Evolutionary conservation across 2,329 filamentous ascomycete species (phyloP).

Genomic region (Colletotrichum destructivum): DNA sequence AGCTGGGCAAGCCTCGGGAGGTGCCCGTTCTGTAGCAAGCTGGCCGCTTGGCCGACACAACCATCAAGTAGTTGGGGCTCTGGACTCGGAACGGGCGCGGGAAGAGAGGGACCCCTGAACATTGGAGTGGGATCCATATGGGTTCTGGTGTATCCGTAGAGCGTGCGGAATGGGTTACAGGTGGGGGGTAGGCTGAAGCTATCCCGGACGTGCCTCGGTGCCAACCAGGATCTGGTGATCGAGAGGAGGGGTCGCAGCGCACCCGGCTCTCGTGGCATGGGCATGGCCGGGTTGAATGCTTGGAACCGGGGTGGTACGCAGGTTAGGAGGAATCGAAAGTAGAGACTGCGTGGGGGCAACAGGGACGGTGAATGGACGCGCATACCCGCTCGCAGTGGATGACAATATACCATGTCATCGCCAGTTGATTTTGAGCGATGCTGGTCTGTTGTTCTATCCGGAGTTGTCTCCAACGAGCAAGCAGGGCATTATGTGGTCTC

Average conservation of each 20-base stretch:
- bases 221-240: constrained; percentile 21
- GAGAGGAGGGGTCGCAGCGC: constrained; percentile 15
- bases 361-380: constrained; percentile 32
- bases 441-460: constrained; percentile 22
- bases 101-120: constrained; percentile 30
- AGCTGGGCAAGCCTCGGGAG: background rate
- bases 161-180: constrained; percentile 17
- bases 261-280: constrained; percentile 12
- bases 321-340: constrained; percentile 10
- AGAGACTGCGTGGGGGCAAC: constrained; percentile 29
- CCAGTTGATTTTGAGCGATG: constrained; percentile 11
- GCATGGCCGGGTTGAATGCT: constrained; percentile 25
- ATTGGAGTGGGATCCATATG: constrained; percentile 28
- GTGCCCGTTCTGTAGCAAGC: constrained; percentile 7
- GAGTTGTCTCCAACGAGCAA: constrained; percentile 5
- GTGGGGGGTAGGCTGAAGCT: constrained; percentile 38
- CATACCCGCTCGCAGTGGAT: constrained; percentile 31
- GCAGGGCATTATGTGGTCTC: constrained; percentile 23
- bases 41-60: constrained; percentile 31
- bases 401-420: constrained; percentile 31
- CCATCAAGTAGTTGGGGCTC: constrained; percentile 19
- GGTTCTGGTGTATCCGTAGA: constrained; percentile 1
- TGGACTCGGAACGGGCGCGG: constrained; percentile 17
- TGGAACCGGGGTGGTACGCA: constrained; percentile 5
- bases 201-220: constrained; percentile 37